Percentiles rank a stretch among this genome's conserved stretches.
Evolutionary conservation across 2,329 filamentous ascomycete species (phyloP).

Genomic region (Elsinoe fawcettii): DNA sequence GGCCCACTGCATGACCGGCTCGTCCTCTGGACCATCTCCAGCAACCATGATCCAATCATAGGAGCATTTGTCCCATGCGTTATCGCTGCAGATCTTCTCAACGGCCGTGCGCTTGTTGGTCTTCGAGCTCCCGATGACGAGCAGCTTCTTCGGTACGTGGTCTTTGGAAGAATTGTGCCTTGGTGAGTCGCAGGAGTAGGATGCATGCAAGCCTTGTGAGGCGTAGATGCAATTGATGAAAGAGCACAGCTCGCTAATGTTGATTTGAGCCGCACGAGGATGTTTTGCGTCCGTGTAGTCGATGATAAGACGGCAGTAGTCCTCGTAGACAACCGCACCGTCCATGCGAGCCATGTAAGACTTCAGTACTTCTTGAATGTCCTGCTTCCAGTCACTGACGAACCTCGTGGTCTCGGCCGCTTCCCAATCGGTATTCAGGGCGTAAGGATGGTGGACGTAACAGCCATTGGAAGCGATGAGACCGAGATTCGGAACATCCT

Average conservation of each 20-base stretch:
- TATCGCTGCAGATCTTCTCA: slow-evolving; percentile 41
- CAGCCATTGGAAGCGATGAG: slow-evolving; percentile 93
- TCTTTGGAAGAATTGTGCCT: neutral
- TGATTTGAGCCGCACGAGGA: slow-evolving; percentile 62
- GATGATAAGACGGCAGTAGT: slow-evolving; percentile 86
- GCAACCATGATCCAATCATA: slow-evolving; percentile 85
- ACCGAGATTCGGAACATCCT: slow-evolving; percentile 71
- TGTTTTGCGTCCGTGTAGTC: slow-evolving; percentile 81
- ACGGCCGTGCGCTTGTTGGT: slow-evolving; percentile 85
- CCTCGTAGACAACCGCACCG: slow-evolving; percentile 78
- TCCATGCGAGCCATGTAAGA: slow-evolving; percentile 90
- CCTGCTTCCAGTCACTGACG: slow-evolving; percentile 71
- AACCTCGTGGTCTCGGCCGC: slow-evolving; percentile 66
- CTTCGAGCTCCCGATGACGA: slow-evolving; percentile 76
- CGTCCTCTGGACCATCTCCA: slow-evolving; percentile 86
- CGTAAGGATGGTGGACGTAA: slow-evolving; percentile 66
- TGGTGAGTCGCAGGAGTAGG: slow-evolving; percentile 46
- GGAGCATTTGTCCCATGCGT: slow-evolving; percentile 28
- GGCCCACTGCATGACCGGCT: slow-evolving; percentile 90
- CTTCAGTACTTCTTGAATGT: slow-evolving; percentile 71
- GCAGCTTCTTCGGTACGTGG: slow-evolving; percentile 52
- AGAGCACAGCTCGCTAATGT: slow-evolving; percentile 82
- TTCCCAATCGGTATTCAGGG: slow-evolving; percentile 56
- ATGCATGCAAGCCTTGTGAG: slow-evolving; percentile 72
- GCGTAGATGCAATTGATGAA: slow-evolving; percentile 94